A percentile compares a stretch with the other conserved stretches of the same genome.
These are phyloP conservation scores for Marasmius tenuissimus DNA, from an alignment of 1,284 basidiomycete genomes.

Conservation along the genomic window DNA sequence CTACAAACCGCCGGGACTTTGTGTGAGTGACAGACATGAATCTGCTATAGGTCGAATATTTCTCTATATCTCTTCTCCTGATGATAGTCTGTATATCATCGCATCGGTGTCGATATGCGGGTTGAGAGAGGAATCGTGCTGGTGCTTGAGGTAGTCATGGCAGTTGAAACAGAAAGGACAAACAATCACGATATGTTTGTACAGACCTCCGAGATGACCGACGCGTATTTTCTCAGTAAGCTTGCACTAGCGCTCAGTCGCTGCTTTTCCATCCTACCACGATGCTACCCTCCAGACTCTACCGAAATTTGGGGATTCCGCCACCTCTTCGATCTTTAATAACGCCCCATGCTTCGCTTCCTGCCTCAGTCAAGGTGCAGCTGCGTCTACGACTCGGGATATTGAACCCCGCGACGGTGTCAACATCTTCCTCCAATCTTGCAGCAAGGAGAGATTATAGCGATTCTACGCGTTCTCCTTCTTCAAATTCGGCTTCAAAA, in stretches of 20 bases:
- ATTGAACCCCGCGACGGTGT: conserved; percentile 19
- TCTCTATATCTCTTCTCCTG: no score
- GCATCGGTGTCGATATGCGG: not conserved
- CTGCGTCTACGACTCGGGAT: conserved; percentile 36
- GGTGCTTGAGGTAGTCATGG: not conserved
- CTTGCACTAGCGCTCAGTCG: not conserved
- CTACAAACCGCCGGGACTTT: no score
- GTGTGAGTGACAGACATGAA: not conserved
- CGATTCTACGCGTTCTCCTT: conserved; percentile 11
- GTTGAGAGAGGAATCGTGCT: no score
- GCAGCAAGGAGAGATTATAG: conserved; percentile 12
- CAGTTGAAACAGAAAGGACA: not conserved
- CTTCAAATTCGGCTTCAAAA: conserved; percentile 15
- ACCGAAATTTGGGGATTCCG: conserved; percentile 39
- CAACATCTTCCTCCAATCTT: conserved; percentile 9
- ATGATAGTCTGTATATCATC: not conserved
- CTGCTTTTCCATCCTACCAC: not conserved
- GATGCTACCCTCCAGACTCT: conserved; percentile 44
- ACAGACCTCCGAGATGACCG: not conserved
- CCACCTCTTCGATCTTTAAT: conserved; percentile 39
- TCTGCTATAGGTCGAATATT: not conserved
- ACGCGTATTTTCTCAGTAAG: not conserved
- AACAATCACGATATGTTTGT: not conserved
- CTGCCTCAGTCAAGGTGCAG: conserved; percentile 34
- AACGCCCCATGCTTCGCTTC: conserved; percentile 34